These are phyloP conservation scores for Vaccinium darrowii DNA, from an alignment of 148 eudicot genomes.

Conservation along the genomic window DNA sequence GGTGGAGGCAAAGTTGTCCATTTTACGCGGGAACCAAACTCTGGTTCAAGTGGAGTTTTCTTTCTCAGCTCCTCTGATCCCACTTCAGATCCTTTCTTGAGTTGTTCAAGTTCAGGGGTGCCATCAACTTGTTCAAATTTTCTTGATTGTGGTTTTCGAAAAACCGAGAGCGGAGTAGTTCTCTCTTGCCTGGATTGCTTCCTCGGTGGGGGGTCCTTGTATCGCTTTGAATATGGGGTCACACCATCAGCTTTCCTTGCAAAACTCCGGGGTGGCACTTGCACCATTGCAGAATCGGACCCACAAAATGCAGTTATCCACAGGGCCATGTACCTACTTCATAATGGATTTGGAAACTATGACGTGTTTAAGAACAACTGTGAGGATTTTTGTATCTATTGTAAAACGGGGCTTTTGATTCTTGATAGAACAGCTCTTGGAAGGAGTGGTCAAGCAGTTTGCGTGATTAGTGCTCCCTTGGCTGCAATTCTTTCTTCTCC, in stretches of 20 bases:
- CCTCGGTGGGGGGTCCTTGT: conserved; percentile 22
- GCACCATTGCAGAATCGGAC: conserved; percentile 39
- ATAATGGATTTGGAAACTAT: conserved; percentile 36
- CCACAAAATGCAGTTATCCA: conserved; percentile 27
- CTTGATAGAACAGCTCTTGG: conserved; percentile 24
- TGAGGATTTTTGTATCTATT: conserved; percentile 46
- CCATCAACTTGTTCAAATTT: conserved; percentile 19
- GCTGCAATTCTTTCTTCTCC: conserved; percentile 22
- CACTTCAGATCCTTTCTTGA: background rate
- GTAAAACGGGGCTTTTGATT: conserved; percentile 37
- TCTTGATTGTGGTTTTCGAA: conserved; percentile 32
- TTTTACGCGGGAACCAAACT: conserved; percentile 24
- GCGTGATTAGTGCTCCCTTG: conserved; percentile 18
- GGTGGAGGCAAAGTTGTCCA: conserved; percentile 40
- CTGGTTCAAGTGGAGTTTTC: background rate
- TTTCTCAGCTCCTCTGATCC: conserved; percentile 10
- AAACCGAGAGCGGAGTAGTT: conserved; percentile 31
- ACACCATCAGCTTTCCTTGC: conserved; percentile 22
- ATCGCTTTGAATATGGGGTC: conserved; percentile 37
- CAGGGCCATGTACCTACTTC: conserved; percentile 36
- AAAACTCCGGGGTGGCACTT: conserved; percentile 40
- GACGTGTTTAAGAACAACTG: conserved; percentile 38
- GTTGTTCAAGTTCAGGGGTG: conserved; percentile 15
- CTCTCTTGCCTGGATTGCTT: conserved; percentile 43
- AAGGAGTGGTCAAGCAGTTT: conserved; percentile 29